phyloP scores from a whole-genome alignment of 495 filamentous ascomycete genomes.

The Talaromyces adpressus region DNA sequence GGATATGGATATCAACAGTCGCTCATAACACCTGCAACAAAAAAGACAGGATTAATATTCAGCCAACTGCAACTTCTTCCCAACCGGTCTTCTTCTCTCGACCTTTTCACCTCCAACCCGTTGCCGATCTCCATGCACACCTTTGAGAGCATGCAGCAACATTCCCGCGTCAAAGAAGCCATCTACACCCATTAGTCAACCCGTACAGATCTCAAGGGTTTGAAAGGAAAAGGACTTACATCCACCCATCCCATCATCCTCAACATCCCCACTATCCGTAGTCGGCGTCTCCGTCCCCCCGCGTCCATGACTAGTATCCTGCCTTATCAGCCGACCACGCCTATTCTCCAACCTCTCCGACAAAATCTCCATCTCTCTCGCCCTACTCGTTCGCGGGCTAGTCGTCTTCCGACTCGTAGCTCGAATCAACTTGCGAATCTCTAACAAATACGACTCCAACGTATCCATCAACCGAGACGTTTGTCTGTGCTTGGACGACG shows the following conservation, averaged over 20 bases:
- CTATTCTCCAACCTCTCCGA: conserved; percentile 34
- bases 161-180: conserved; percentile 96
- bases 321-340: conserved; percentile 38
- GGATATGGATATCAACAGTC: not conserved
- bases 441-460: conserved; percentile 80
- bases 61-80: conserved; percentile 69
- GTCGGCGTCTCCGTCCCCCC: conserved; percentile 45
- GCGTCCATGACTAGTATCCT: conserved; percentile 25
- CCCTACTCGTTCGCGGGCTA: conserved; percentile 50
- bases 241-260: conserved; percentile 85
- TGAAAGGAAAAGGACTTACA: conserved; percentile 55
- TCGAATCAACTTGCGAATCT: conserved; percentile 77
- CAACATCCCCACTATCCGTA: conserved; percentile 58
- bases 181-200: conserved; percentile 47
- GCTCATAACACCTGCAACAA: not conserved
- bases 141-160: conserved; percentile 81
- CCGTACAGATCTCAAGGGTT: not conserved
- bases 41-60: conserved; percentile 50
- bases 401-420: conserved; percentile 52
- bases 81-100: conserved; percentile 56
- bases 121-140: conserved; percentile 44
- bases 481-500: conserved; percentile 85
- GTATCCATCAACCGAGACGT: conserved; percentile 85
- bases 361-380: conserved; percentile 58
- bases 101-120: conserved; percentile 31